Evolutionary conservation across 2,329 filamentous ascomycete species (phyloP), one percentile per base, ranked within the genome.

Genomic region (Aspergillus sp.): DNA sequence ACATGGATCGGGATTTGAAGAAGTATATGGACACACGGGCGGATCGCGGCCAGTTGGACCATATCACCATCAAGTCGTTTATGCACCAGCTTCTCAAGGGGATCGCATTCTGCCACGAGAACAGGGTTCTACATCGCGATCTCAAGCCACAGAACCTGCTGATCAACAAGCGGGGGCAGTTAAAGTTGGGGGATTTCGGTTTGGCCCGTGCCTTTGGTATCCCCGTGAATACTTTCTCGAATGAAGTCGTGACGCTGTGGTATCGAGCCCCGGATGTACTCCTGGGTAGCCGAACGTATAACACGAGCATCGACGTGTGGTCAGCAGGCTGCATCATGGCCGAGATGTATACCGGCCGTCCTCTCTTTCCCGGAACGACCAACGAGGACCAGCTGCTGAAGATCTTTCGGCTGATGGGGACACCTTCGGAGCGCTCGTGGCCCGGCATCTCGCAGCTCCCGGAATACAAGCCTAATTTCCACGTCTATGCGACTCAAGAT

Each of bases 281-380:
- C 44, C 79, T 98, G 41, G 93, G 93, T 44, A 93, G 86, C 60
- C 78, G 93, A 55, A 97, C 93, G 26, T 98, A 98, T 74, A 98
- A 95, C 71, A 98, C 93, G n/a, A 94, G 88, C 71, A 97, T 98
- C 67, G 93, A 98, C 63, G 97, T 98, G 65, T 98, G 93, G 93
- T 95, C 88, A 5, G 93, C 93, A 5, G 93, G 93, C 47, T 98
- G 93, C 69, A 98, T 98, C 75, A 97, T 98, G 93, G 93, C 93
- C 7, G 93, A 98, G 71, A 96, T 98, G 89, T 97, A 94, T 69
- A 96, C 91, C 0, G 93, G 93, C 3, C 81, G 93, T 12, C 93
- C 93, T 0, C 78, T 98, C 5, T 98, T 98, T 73, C 93, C 93
- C 0, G 93, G 93, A 48, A 98, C 93, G 1, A 96, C 93, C 34